Evolutionary conservation across 768 basidiomycete species (phyloP).

Genomic region (Agaricus blazei): DNA sequence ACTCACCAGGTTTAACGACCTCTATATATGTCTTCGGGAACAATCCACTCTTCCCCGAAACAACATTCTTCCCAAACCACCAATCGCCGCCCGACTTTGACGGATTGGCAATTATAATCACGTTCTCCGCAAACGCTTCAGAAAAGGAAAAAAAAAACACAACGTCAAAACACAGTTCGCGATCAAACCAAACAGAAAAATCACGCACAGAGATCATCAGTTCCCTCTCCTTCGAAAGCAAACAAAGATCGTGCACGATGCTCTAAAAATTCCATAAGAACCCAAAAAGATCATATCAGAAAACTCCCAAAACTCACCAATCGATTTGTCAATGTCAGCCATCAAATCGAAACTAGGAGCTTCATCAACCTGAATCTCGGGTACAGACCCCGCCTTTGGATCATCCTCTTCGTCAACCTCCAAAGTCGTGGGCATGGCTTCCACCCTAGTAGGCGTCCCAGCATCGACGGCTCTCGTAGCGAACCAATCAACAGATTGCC

Average conservation of each 20-base stretch:
- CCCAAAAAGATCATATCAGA: not conserved
- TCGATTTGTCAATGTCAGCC: slow-evolving; percentile 67
- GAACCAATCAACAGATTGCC: slow-evolving; percentile 91
- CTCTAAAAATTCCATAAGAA: slow-evolving; percentile 37
- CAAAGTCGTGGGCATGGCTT: slow-evolving; percentile 43
- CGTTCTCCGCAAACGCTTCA: slow-evolving; percentile 75
- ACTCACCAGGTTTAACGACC: slow-evolving; percentile 61
- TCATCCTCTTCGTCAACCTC: slow-evolving; percentile 55
- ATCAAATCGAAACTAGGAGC: slow-evolving; percentile 43
- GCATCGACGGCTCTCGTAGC: slow-evolving; percentile 77
- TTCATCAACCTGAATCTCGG: slow-evolving; percentile 55
- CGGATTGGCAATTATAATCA: slow-evolving; percentile 75
- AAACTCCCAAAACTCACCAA: slow-evolving; percentile 35
- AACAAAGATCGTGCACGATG: slow-evolving; percentile 78
- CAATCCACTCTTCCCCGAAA: slow-evolving; percentile 69
- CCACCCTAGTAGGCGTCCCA: slow-evolving; percentile 23
- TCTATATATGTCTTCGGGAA: slow-evolving; percentile 91
- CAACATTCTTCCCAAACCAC: slow-evolving; percentile 82
- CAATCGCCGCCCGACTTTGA: slow-evolving; percentile 85
- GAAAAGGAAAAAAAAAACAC: slow-evolving; percentile 2
- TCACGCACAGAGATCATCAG: slow-evolving; percentile 80
- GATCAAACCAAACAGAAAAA: not conserved
- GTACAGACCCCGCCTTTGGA: slow-evolving; percentile 26
- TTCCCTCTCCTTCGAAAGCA: slow-evolving; percentile 78
- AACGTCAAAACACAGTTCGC: not conserved